Percentiles rank a stretch among this genome's conserved stretches.
phyloP scores from a whole-genome alignment of 2,329 filamentous ascomycete species.

The Fusarium irregulare region DNA sequence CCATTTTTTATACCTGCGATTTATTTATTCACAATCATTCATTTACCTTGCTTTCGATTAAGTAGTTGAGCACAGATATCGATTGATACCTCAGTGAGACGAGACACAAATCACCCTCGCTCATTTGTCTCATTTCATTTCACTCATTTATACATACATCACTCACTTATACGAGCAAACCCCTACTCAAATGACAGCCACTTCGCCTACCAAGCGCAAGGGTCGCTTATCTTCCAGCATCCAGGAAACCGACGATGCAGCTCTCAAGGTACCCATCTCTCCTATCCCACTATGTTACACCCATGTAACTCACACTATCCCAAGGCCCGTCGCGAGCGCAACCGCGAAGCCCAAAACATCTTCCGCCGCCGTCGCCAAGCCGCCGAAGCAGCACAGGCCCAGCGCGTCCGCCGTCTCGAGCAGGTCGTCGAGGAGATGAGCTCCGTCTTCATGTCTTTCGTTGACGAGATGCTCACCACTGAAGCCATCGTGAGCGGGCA shows the following conservation, averaged over 20 bases:
- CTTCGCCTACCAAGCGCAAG: conserved; percentile 33
- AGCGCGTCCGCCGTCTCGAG: conserved; percentile 44
- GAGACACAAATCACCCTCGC: not conserved
- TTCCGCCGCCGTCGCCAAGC: conserved; percentile 46
- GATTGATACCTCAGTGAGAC: not conserved
- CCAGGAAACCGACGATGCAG: conserved; percentile 40
- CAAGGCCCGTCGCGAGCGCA: conserved; percentile 46
- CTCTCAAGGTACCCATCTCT: conserved; percentile 37
- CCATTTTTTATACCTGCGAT: not conserved
- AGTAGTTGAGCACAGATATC: not conserved
- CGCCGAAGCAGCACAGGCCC: conserved; percentile 45
- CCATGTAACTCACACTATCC: conserved; percentile 13
- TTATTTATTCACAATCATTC: not conserved
- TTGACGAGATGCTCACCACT: conserved; percentile 46
- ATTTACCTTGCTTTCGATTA: not conserved
- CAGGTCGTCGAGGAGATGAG: conserved; percentile 48
- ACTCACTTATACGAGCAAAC: not conserved
- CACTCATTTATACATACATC: conserved; percentile 2
- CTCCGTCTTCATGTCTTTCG: conserved; percentile 45
- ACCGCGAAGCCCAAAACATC: conserved; percentile 47
- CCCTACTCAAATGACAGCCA: conserved; percentile 16
- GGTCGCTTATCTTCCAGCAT: conserved; percentile 35
- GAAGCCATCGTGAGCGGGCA: conserved; percentile 40
- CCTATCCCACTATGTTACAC: not conserved
- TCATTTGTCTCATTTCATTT: not conserved